Conservation (phyloP, 2,329 filamentous ascomycete species). For the Ophiobolus disseminans region DNA sequence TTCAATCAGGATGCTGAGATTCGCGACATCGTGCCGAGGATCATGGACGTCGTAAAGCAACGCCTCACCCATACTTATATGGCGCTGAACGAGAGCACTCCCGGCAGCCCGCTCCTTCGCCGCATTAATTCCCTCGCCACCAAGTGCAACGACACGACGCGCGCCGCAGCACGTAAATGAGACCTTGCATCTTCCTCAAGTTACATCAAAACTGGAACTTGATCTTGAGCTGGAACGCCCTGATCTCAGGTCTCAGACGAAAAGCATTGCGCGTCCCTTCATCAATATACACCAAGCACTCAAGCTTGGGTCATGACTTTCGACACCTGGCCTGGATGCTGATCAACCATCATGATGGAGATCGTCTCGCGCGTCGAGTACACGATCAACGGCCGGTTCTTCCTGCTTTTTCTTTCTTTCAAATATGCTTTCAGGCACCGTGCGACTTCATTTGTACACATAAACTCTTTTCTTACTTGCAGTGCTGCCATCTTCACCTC, state of each 20-base stretch:
- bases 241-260: slow-evolving; percentile 10
- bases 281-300: no score
- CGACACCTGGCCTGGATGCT: no score
- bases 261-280: neutral
- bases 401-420: neutral
- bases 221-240: slow-evolving; percentile 40
- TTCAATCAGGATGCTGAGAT: slow-evolving; percentile 63
- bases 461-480: slow-evolving; percentile 9
- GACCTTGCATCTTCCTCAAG: neutral
- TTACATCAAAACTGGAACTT: slow-evolving; percentile 2
- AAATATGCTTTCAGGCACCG: neutral
- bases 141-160: slow-evolving; percentile 43
- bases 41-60: slow-evolving; percentile 66
- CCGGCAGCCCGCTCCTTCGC: slow-evolving; percentile 60
- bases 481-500: slow-evolving; percentile 10
- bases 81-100: slow-evolving; percentile 60
- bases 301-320: neutral
- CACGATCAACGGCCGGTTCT: neutral
- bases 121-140: slow-evolving; percentile 56
- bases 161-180: slow-evolving; percentile 26
- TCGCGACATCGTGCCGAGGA: slow-evolving; percentile 62
- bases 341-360: no score
- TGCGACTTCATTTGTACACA: slow-evolving; percentile 4
- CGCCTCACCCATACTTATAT: slow-evolving; percentile 66
- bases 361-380: neutral